Conservation (phyloP, 1,284 basidiomycete genomes). For the Farysia itapuensis region DNA sequence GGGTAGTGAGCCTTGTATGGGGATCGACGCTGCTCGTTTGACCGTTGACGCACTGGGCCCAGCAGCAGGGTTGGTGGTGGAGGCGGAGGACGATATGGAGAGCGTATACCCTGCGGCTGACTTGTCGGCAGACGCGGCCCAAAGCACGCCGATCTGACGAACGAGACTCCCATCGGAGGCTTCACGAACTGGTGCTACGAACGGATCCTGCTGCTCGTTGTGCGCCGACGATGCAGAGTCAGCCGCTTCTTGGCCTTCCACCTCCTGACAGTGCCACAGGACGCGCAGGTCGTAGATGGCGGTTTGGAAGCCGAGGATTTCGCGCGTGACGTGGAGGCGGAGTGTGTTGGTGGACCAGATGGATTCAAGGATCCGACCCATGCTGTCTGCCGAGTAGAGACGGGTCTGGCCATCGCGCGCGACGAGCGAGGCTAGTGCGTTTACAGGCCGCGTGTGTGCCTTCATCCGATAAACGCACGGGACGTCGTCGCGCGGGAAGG, state of each 20-base stretch:
- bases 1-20: too few species aligned
- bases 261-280: constrained; percentile 2
- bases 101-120: constrained; percentile 6
- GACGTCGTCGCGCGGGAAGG: neutral
- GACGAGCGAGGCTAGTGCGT: constrained; percentile 5
- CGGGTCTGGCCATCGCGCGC: constrained; percentile 3
- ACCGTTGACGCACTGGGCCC: neutral
- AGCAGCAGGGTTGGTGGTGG: neutral
- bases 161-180: constrained; percentile 6
- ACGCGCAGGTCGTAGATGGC: constrained; percentile 20
- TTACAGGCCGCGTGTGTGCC: constrained; percentile 34
- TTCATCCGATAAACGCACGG: constrained; percentile 7
- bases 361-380: constrained; percentile 31
- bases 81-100: neutral
- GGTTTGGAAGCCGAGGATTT: constrained; percentile 21
- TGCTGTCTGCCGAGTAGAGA: constrained; percentile 34
- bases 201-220: constrained; percentile 3
- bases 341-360: constrained; percentile 1
- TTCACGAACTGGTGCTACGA: constrained; percentile 4
- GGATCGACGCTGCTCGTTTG: neutral
- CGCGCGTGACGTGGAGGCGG: constrained; percentile 8
- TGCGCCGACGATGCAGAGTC: neutral
- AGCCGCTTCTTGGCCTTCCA: constrained; percentile 4
- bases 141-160: constrained; percentile 8
- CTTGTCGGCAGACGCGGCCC: constrained; percentile 19